These are phyloP conservation scores for Lonicera japonica DNA, from an alignment of 129 eudicot genomes.

Conservation along the genomic window DNA sequence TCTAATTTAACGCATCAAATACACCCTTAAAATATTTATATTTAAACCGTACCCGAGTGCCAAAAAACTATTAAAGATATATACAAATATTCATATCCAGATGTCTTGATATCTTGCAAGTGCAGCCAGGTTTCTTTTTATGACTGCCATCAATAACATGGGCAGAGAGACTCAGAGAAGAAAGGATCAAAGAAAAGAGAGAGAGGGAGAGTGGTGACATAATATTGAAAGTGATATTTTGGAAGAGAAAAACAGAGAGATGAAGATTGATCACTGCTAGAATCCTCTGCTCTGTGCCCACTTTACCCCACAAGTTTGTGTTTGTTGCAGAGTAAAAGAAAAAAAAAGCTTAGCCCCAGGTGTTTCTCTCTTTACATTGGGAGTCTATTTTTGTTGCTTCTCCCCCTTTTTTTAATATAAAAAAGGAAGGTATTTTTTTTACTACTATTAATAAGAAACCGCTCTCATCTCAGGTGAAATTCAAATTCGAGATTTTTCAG, in stretches of 20 bases:
- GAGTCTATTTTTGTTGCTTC: constrained; percentile 12
- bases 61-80: too few species aligned
- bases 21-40: too few species aligned
- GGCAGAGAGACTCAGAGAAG: constrained; percentile 43
- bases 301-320: constrained; percentile 28
- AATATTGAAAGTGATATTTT: constrained; percentile 32
- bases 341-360: constrained; percentile 31
- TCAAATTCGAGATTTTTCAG: too few species aligned
- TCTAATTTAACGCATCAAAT: too few species aligned
- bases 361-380: constrained; percentile 20
- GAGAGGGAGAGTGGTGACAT: constrained; percentile 20
- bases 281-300: constrained; percentile 16
- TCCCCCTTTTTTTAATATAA: not conserved
- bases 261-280: constrained; percentile 36
- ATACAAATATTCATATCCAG: too few species aligned
- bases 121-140: constrained; percentile 1
- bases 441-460: too few species aligned
- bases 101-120: constrained; percentile 6
- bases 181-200: constrained; percentile 3
- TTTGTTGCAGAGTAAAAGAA: not conserved
- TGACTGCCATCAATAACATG: constrained; percentile 52
- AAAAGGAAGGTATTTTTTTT: too few species aligned
- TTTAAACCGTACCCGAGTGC: too few species aligned
- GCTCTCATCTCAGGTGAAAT: too few species aligned
- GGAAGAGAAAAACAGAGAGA: constrained; percentile 11